These are phyloP conservation scores for Macrocystidia cucumis DNA, from an alignment of 1,284 basidiomycete genomes.

Conservation along the genomic window DNA sequence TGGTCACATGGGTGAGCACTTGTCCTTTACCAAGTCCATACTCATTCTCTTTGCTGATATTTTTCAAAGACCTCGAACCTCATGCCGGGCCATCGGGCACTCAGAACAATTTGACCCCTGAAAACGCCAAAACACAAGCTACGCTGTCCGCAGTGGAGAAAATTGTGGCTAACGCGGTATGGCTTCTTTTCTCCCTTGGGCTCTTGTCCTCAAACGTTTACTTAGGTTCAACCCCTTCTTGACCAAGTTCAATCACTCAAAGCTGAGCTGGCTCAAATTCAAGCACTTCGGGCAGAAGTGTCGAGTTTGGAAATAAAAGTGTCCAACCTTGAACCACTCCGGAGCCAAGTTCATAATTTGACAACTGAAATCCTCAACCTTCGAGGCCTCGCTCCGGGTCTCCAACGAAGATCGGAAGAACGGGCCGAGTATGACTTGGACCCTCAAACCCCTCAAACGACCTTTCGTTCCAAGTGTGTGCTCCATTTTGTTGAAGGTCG, in stretches of 20 bases:
- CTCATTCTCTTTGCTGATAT: too few species aligned
- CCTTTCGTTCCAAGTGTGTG: too few species aligned
- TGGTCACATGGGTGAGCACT: too few species aligned
- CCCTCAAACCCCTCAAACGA: conserved; percentile 14
- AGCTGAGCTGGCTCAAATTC: conserved; percentile 33
- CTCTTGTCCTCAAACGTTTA: conserved; percentile 5
- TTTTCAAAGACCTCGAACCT: too few species aligned
- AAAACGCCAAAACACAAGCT: conserved; percentile 12
- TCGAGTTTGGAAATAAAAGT: conserved; percentile 25
- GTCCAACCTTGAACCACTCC: conserved; percentile 22
- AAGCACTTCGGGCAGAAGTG: conserved; percentile 30
- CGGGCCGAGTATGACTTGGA: conserved; percentile 16
- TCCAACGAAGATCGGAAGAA: conserved; percentile 24
- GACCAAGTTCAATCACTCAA: conserved; percentile 37
- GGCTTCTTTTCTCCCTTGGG: conserved; percentile 10
- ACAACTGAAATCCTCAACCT: conserved; percentile 33
- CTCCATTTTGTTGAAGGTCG: too few species aligned
- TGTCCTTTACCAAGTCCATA: too few species aligned
- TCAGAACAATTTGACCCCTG: too few species aligned
- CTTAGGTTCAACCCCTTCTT: conserved; percentile 47
- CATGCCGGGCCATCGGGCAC: neutral
- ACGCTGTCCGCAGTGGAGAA: conserved; percentile 19
- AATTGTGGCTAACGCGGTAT: conserved; percentile 34
- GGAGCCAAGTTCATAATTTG: conserved; percentile 28
- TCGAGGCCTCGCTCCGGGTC: too few species aligned